Evolutionary conservation across 352 stramenopile species (phyloP).

Genomic region (Globisporangium takayamanum): DNA sequence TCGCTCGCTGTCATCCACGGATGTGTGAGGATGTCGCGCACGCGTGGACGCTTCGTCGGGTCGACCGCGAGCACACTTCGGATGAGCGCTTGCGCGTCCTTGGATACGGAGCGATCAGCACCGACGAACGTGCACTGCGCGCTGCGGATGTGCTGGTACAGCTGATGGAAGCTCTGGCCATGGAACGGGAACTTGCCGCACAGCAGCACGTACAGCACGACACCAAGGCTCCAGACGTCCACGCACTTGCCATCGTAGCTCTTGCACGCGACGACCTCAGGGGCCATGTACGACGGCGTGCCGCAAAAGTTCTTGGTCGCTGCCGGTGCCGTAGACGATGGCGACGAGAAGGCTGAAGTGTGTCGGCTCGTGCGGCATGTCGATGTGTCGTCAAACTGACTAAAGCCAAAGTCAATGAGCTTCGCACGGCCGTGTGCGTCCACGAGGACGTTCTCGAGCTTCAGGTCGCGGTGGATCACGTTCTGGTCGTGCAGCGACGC

Average conservation of each 20-base stretch:
- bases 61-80: constrained; percentile 37
- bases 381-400: constrained; percentile 37
- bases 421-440: constrained; percentile 26
- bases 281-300: constrained; percentile 75
- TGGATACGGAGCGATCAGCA: constrained; percentile 17
- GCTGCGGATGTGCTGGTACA: constrained; percentile 32
- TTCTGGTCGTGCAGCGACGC: constrained; percentile 38
- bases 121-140: constrained; percentile 13
- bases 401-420: constrained; percentile 72
- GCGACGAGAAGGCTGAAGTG: background rate
- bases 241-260: constrained; percentile 46
- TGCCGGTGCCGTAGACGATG: constrained; percentile 16
- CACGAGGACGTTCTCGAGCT: constrained; percentile 71
- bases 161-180: constrained; percentile 34
- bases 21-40: constrained; percentile 28
- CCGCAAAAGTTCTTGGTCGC: constrained; percentile 70
- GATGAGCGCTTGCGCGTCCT: constrained; percentile 35
- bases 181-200: constrained; percentile 83
- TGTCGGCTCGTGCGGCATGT: constrained; percentile 3
- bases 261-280: constrained; percentile 51
- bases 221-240: constrained; percentile 57
- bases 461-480: constrained; percentile 68
- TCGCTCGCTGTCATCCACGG: constrained; percentile 22
- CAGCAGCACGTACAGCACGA: constrained; percentile 42
- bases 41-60: constrained; percentile 28